phyloP scores from a whole-genome alignment of 352 stramenopile species.

The Pythium pyrilobum region DNA sequence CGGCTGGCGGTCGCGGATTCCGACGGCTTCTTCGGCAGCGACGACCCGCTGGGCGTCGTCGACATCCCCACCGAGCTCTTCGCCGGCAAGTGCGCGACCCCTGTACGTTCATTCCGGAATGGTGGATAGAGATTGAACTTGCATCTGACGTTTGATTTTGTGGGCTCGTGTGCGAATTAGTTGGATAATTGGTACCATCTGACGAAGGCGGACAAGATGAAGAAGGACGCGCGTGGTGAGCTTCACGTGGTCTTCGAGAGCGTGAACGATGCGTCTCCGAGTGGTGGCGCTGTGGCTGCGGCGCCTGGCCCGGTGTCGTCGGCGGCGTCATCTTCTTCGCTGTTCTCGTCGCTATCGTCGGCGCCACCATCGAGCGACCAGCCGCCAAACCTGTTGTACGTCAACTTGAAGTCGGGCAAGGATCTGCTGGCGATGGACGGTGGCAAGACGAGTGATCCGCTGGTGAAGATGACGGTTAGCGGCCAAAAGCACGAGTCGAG shows the following conservation, averaged over 20 bases:
- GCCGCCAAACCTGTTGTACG: slow-evolving; percentile 60
- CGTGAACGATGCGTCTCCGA: background rate
- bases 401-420: slow-evolving; percentile 69
- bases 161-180: background rate
- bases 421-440: slow-evolving; percentile 85
- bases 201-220: slow-evolving; percentile 58
- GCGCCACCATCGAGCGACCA: slow-evolving; percentile 11
- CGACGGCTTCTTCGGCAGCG: slow-evolving; percentile 52
- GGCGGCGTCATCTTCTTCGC: background rate
- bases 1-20: slow-evolving; percentile 47
- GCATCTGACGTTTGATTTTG: background rate
- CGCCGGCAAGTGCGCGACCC: slow-evolving; percentile 20
- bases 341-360: slow-evolving; percentile 17
- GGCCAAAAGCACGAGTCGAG: slow-evolving; percentile 80
- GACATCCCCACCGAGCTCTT: slow-evolving; percentile 65
- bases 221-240: slow-evolving; percentile 61
- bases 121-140: too few relatives aligned
- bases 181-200: slow-evolving; percentile 75
- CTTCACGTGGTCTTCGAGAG: slow-evolving; percentile 47
- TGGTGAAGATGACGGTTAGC: slow-evolving; percentile 72
- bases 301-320: background rate
- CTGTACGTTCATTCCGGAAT: slow-evolving; percentile 19
- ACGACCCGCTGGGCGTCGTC: slow-evolving; percentile 62
- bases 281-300: background rate
- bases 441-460: slow-evolving; percentile 79